Conservation (phyloP, 768 basidiomycete genomes). For the Russula sp. region DNA sequence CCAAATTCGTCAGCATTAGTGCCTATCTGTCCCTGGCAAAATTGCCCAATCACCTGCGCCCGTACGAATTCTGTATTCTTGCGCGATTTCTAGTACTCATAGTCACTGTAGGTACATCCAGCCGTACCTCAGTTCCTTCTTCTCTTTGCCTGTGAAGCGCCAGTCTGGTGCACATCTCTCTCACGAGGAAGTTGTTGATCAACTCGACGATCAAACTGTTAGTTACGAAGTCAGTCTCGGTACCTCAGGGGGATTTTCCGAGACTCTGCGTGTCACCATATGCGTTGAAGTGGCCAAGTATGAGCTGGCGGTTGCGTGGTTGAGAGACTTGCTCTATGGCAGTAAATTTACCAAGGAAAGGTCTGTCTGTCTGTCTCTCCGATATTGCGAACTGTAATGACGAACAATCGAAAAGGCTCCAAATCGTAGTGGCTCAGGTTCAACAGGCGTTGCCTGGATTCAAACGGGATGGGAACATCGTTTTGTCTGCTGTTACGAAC, state of each 20-base stretch:
- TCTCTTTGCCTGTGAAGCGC: conserved; percentile 75
- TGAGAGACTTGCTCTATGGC: conserved; percentile 73
- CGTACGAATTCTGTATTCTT: conserved; percentile 40
- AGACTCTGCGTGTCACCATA: conserved; percentile 67
- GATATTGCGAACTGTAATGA: not conserved
- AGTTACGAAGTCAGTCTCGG: conserved; percentile 74
- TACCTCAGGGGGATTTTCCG: conserved; percentile 54
- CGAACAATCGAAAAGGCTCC: conserved; percentile 47
- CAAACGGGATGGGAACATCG: conserved; percentile 82
- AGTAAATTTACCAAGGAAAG: conserved; percentile 74
- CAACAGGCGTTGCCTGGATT: conserved; percentile 85
- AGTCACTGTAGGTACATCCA: conserved; percentile 54
- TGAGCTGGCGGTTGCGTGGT: conserved; percentile 77
- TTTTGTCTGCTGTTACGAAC: conserved; percentile 65
- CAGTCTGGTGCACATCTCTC: conserved; percentile 61
- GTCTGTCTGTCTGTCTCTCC: conserved; percentile 33
- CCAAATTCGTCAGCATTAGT: conserved; percentile 84
- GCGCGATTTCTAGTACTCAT: conserved; percentile 5
- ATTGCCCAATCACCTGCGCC: conserved; percentile 68
- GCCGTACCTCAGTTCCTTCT: conserved; percentile 78
- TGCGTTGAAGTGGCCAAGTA: conserved; percentile 82
- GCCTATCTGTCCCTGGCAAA: conserved; percentile 72
- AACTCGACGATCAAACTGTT: conserved; percentile 87
- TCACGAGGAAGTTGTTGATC: conserved; percentile 88
- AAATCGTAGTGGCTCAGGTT: conserved; percentile 80